These are phyloP conservation scores for Fusarium solani-melongenae DNA, from an alignment of 2,329 filamentous ascomycete species.

Conservation along the genomic window DNA sequence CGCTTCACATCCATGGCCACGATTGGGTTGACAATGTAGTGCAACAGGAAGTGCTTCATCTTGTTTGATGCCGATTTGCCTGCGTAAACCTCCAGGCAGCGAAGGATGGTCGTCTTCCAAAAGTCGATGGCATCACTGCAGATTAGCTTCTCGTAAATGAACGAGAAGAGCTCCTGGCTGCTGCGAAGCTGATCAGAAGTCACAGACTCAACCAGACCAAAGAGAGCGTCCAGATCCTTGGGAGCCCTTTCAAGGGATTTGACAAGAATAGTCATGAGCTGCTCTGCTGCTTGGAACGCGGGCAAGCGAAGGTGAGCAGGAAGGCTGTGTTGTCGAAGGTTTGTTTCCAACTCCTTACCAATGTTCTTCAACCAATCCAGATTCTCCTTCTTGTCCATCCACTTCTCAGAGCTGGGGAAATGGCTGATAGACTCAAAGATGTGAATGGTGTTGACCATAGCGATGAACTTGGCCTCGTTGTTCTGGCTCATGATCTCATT, in stretches of 20 bases:
- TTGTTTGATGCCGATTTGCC: constrained; percentile 83
- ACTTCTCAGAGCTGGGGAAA: constrained; percentile 71
- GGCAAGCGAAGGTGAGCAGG: constrained; percentile 80
- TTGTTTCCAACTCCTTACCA: constrained; percentile 82
- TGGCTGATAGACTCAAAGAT: constrained; percentile 82
- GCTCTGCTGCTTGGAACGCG: constrained; percentile 88
- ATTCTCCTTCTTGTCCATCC: constrained; percentile 76
- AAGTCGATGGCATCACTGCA: constrained; percentile 86
- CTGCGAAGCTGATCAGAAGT: constrained; percentile 85
- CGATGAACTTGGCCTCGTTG: constrained; percentile 74
- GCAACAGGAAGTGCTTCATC: constrained; percentile 92
- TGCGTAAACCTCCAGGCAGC: constrained; percentile 89
- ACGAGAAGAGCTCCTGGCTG: constrained; percentile 79
- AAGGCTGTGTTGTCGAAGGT: constrained; percentile 76
- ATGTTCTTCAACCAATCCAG: constrained; percentile 71
- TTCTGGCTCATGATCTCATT: constrained; percentile 72
- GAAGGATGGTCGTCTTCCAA: constrained; percentile 83
- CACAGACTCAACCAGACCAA: constrained; percentile 84
- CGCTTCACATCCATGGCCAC: constrained; percentile 96
- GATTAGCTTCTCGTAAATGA: constrained; percentile 88
- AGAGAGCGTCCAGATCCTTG: constrained; percentile 83
- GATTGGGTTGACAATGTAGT: constrained; percentile 94
- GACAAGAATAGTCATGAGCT: constrained; percentile 86
- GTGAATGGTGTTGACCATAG: constrained; percentile 88
- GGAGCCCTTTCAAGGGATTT: constrained; percentile 80